Base-by-base conservation (phyloP, 371 early-diverging fungal species). In the Lichtheimia ornata region DNA sequence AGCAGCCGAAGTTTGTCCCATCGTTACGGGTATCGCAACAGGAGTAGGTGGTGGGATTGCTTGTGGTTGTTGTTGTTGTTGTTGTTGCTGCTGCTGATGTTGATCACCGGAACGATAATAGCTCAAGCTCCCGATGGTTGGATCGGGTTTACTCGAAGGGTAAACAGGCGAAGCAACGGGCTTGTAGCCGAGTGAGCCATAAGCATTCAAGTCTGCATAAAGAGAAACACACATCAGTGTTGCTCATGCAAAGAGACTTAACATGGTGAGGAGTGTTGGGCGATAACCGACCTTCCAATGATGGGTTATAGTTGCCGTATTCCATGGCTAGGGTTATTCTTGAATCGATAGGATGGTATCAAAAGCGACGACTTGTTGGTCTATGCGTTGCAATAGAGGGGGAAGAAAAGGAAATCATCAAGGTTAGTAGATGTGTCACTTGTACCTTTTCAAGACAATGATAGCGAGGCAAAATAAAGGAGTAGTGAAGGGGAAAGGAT, bases 11-110 rank as follows among this genome's bases (percentile, higher is more conserved):
- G 59, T 22, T 17, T 56, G 27, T 50, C 27, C 40, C 17, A 54
- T 30, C 17, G 28, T 20, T 27, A 49, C 55, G 30, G 53, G 20
- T 24, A 55, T 25, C 15, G 61, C 40, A 47, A 55, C 12, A 20
- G 61, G 9, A 13, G 57, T 18, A 6, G 15, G 40, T 1, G 14
- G 56, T 17, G 35, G 56, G 12, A 13, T 12, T 45, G 17, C 27
- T 44, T 14, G 55, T n/a, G 41, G 51, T 12, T 25, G 70, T 25
- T 59, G 69, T 4, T 51, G 58, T 15, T 64, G 64, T 40, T 64
- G 58, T 27, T 58, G 59, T n/a, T 58, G 59, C 24, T 56, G 63
- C 6, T 56, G 63, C 20, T 62, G 59, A 12, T 59, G 61, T 54
- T 61, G 54, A 22, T 54, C 55, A 28, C 55, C 55, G 28, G 55